Evolutionary conservation across 2,329 filamentous ascomycete species (phyloP), one percentile per base, ranked within the genome.

Genomic region (Claviceps capensis): DNA sequence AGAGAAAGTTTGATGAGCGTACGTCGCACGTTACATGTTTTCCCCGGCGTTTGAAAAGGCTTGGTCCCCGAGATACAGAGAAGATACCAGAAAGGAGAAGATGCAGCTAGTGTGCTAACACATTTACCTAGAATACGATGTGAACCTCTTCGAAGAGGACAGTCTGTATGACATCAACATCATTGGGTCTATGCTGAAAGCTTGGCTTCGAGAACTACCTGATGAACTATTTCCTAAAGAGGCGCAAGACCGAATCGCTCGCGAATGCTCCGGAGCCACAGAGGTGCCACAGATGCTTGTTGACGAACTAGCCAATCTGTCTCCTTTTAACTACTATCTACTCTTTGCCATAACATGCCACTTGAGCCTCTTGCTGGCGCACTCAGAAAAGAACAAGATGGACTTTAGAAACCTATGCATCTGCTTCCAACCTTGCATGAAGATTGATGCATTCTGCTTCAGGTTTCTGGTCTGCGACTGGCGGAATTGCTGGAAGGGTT

Each of bases 321-420:
- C 91, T 6, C 91, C 91, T 0, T 96, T 93, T 74, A 95, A 96
- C 70, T 97, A 97, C 70, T 96, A 97, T 64, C 83, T 97, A 14
- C 81, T 97, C 5, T 97, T 97, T 65, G 91, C 91, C 61, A 95
- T 96, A 60, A 97, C 91, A 37, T 96, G 91, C 68, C 91, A 97
- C 62, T 82, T 97, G 48, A 95, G 89, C 61, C 78, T 96, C 26
- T 77, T 97, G 9, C 82, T 95, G 59, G 89, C 88, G 1, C 91
- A 95, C 66, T 86, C 89, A 23, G 88, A 94, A 57, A 90, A 91
- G 73, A 97, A 96, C 77, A 95, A 95, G 72, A 97, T 97, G 91
- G 88, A 95, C 64, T 95, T 91, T 65, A 83, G 88, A 63, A 96
- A 96, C 58, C 74, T 97, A 23, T 95, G 89, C 70, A 95, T 96